These are phyloP conservation scores for Globisporangium nunn DNA, from an alignment of 352 stramenopile species.

Conservation along the genomic window DNA sequence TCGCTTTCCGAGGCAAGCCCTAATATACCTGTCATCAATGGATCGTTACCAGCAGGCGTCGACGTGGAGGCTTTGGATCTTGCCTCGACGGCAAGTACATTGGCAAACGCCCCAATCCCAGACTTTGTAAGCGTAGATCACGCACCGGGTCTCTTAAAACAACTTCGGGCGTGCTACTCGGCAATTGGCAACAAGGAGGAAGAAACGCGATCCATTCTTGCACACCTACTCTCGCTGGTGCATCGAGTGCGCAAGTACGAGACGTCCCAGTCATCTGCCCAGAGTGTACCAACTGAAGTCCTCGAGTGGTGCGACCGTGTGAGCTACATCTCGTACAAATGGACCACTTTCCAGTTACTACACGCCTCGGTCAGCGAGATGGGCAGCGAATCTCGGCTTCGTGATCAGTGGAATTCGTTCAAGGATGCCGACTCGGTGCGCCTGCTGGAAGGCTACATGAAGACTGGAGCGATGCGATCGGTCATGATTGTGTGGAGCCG, in stretches of 20 bases:
- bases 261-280: background rate
- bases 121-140: background rate
- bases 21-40: background rate
- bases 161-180: slow-evolving; percentile 5
- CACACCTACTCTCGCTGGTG: slow-evolving; percentile 6
- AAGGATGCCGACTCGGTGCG: slow-evolving; percentile 22
- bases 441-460: slow-evolving; percentile 37
- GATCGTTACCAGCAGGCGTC: background rate
- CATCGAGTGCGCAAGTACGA: slow-evolving; percentile 3
- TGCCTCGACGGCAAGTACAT: slow-evolving; percentile 4
- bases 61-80: background rate
- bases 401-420: slow-evolving; percentile 31
- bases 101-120: slow-evolving; percentile 1
- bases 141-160: background rate
- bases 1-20: background rate
- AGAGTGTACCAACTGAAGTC: background rate
- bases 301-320: slow-evolving; percentile 27
- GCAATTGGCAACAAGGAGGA: slow-evolving; percentile 10
- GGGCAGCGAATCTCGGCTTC: slow-evolving; percentile 4
- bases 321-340: slow-evolving; percentile 38
- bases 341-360: slow-evolving; percentile 68
- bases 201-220: slow-evolving; percentile 10
- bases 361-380: slow-evolving; percentile 14
- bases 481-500: slow-evolving; percentile 50
- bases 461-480: slow-evolving; percentile 40